Conservation (phyloP, 176 grass and related monocot species). For the Oropetium thomaeum region DNA sequence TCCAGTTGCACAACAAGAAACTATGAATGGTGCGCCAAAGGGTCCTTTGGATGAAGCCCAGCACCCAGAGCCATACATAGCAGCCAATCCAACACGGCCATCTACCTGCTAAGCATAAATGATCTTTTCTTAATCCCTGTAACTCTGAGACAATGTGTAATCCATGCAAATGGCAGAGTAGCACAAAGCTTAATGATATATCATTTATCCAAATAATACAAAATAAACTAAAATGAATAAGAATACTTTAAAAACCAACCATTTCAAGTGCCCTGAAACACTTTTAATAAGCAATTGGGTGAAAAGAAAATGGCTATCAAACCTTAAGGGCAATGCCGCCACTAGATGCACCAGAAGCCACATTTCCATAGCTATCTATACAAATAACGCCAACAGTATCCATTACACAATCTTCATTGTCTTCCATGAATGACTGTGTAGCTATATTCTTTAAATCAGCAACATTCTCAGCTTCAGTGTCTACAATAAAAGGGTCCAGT, state of each 20-base stretch:
- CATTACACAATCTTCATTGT: conserved; percentile 58
- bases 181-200: conserved; percentile 2
- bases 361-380: conserved; percentile 59
- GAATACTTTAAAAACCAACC: neutral
- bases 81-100: conserved; percentile 91
- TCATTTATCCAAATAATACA: neutral
- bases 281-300: neutral
- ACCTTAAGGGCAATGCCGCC: conserved; percentile 96
- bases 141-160: neutral
- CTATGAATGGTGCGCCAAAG: conserved; percentile 58
- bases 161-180: conserved; percentile 8
- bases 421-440: conserved; percentile 25
- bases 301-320: neutral
- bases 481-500: conserved; percentile 45
- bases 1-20: conserved; percentile 85
- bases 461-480: conserved; percentile 27
- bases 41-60: conserved; percentile 85
- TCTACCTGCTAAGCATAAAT: conserved; percentile 53
- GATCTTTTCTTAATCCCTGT: conserved; percentile 17
- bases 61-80: conserved; percentile 95
- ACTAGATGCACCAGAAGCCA: conserved; percentile 92
- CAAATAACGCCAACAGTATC: conserved; percentile 92
- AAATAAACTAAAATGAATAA: neutral
- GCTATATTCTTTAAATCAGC: conserved; percentile 31
- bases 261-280: neutral